phyloP scores from a whole-genome alignment of 2,329 filamentous ascomycete genomes.

The Helotiales sp. region DNA sequence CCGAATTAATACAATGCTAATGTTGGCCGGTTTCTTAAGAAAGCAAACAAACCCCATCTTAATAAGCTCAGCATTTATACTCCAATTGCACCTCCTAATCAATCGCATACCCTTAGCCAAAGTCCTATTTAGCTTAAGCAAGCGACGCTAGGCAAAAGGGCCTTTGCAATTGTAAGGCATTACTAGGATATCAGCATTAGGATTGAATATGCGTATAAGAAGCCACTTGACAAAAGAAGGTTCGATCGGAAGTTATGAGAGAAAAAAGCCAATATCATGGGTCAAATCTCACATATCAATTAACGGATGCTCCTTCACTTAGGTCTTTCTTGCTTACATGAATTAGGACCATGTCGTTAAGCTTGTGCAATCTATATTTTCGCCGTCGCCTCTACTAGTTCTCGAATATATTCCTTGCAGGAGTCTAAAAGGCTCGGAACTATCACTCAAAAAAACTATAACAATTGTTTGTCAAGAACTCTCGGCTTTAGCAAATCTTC shows the following conservation, averaged over 20 bases:
- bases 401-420: constrained; percentile 31
- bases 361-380: constrained; percentile 10
- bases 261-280: constrained; percentile 37
- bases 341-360: constrained; percentile 25
- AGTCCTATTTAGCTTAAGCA: constrained; percentile 16
- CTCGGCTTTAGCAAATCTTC: constrained; percentile 28
- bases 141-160: constrained; percentile 19
- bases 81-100: constrained; percentile 15
- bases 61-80: no score
- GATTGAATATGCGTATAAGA: constrained; percentile 32
- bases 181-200: constrained; percentile 29
- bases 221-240: constrained; percentile 24
- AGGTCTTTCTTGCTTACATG: constrained; percentile 9
- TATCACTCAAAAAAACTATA: constrained; percentile 13
- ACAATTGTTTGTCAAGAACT: constrained; percentile 25
- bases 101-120: constrained; percentile 14
- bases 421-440: constrained; percentile 18
- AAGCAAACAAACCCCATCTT: no score
- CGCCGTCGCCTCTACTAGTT: constrained; percentile 19
- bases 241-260: constrained; percentile 22
- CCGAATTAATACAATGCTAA: no score
- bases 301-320: not conserved
- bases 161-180: constrained; percentile 22
- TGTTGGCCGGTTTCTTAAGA: constrained; percentile 23
- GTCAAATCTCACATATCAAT: constrained; percentile 31